Conservation (phyloP, 2,329 filamentous ascomycete genomes). For the Paecilomyces sp. region DNA sequence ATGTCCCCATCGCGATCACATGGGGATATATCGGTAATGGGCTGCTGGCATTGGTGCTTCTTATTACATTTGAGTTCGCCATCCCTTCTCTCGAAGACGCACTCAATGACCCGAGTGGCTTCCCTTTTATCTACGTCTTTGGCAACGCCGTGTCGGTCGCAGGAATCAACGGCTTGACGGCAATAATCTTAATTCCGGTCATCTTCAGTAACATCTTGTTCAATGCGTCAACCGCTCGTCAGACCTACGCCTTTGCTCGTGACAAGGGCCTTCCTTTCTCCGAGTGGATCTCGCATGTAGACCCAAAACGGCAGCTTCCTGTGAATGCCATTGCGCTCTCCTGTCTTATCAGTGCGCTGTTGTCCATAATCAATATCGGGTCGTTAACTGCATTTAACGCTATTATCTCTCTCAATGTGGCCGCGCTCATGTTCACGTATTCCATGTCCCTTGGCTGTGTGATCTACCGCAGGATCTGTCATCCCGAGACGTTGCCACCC, state of each 20-base stretch:
- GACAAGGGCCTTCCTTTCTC: constrained; percentile 38
- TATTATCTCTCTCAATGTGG: constrained; percentile 43
- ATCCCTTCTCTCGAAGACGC: constrained; percentile 25
- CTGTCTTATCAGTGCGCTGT: constrained; percentile 24
- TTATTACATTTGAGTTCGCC: constrained; percentile 38
- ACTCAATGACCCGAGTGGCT: constrained; percentile 34
- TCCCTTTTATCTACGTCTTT: constrained; percentile 45
- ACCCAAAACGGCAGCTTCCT: constrained; percentile 33
- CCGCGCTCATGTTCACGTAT: constrained; percentile 44
- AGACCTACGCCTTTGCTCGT: constrained; percentile 37
- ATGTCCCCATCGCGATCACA: constrained; percentile 41
- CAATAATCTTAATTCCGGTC: constrained; percentile 34
- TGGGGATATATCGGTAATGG: constrained; percentile 29
- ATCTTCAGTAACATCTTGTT: constrained; percentile 33
- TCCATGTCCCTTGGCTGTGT: constrained; percentile 42
- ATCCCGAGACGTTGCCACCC: constrained; percentile 30
- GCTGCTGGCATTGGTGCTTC: constrained; percentile 18
- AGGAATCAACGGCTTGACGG: constrained; percentile 25
- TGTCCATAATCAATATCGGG: constrained; percentile 47
- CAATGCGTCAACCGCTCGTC: constrained; percentile 32
- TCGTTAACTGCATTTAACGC: constrained; percentile 45
- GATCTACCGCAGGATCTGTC: constrained; percentile 35
- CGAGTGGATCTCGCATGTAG: constrained; percentile 30
- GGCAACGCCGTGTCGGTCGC: constrained; percentile 14
- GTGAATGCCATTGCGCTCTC: constrained; percentile 31